Conservation (phyloP, 192 early-diverging fungal genomes). For the Coemansia guatemalensis region DNA sequence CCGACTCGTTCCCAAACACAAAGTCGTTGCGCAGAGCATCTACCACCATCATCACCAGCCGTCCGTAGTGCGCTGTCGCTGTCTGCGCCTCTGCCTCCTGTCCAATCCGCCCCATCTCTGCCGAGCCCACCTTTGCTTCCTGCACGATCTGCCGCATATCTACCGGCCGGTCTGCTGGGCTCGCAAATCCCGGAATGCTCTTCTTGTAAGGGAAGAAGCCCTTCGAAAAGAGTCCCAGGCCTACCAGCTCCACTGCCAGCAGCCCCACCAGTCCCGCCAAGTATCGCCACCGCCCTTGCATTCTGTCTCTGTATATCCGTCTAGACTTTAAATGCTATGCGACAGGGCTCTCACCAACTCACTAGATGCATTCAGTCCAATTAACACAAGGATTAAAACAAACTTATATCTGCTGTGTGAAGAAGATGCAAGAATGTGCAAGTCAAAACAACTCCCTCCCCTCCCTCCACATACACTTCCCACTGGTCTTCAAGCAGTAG, state of each 20-base stretch:
- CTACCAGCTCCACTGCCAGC: slow-evolving; percentile 58
- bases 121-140: background rate
- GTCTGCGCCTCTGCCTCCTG: background rate
- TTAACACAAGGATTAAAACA: background rate
- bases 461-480: too few relatives aligned
- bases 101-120: background rate
- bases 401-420: background rate
- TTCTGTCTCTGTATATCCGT: background rate
- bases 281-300: slow-evolving; percentile 22
- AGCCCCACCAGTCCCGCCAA: slow-evolving; percentile 14
- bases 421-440: background rate
- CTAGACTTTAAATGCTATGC: too few relatives aligned
- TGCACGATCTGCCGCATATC: slow-evolving; percentile 13
- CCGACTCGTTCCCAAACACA: slow-evolving; percentile 65
- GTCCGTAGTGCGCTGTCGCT: slow-evolving; percentile 36
- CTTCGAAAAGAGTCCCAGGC: slow-evolving; percentile 64
- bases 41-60: slow-evolving; percentile 70
- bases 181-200: slow-evolving; percentile 63
- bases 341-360: too few relatives aligned
- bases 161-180: slow-evolving; percentile 28
- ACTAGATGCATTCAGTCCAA: too few relatives aligned
- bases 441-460: too few relatives aligned
- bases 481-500: too few relatives aligned
- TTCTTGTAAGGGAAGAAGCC: slow-evolving; percentile 82
- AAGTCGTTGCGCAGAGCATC: slow-evolving; percentile 80